Conservation (phyloP, 2,329 filamentous ascomycete species). For the Orbilia quercus region DNA sequence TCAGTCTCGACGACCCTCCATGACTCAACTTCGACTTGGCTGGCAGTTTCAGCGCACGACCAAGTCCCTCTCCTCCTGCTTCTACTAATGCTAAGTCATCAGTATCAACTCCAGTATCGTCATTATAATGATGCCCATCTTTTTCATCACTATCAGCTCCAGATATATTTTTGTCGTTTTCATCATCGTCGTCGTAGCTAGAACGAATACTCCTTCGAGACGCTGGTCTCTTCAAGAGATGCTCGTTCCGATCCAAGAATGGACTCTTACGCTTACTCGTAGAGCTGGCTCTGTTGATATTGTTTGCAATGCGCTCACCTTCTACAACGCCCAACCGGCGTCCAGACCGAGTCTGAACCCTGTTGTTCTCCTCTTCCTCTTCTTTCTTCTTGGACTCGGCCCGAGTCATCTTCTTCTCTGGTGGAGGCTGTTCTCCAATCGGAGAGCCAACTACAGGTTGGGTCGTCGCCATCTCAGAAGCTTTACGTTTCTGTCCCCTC, state of each 20-base stretch:
- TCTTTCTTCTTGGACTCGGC: conserved; percentile 34
- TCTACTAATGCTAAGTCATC: conserved; percentile 6
- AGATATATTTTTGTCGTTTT: too few species aligned
- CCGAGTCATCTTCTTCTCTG: conserved; percentile 48
- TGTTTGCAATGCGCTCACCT: conserved; percentile 21
- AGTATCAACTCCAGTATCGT: neutral
- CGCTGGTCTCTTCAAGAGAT: conserved; percentile 32
- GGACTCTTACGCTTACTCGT: conserved; percentile 38
- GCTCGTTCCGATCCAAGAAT: conserved; percentile 16
- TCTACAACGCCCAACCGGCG: conserved; percentile 17
- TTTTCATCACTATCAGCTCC: conserved; percentile 4
- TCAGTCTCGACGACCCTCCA: conserved; percentile 15
- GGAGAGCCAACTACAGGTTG: conserved; percentile 24
- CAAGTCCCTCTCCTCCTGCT: conserved; percentile 5
- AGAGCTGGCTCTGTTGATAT: conserved; percentile 13
- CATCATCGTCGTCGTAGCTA: conserved; percentile 21
- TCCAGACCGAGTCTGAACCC: conserved; percentile 18
- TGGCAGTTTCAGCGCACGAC: conserved; percentile 17
- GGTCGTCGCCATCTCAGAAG: conserved; percentile 42
- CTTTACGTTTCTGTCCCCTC: conserved; percentile 53
- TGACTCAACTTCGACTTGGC: conserved; percentile 13
- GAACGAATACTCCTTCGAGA: conserved; percentile 33
- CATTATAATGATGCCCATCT: conserved; percentile 2
- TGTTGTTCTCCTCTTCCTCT: conserved; percentile 8
- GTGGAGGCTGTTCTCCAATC: conserved; percentile 33